Base-by-base conservation (phyloP, 108 stramenopile genomes). In the Skeletonema marinoi region DNA sequence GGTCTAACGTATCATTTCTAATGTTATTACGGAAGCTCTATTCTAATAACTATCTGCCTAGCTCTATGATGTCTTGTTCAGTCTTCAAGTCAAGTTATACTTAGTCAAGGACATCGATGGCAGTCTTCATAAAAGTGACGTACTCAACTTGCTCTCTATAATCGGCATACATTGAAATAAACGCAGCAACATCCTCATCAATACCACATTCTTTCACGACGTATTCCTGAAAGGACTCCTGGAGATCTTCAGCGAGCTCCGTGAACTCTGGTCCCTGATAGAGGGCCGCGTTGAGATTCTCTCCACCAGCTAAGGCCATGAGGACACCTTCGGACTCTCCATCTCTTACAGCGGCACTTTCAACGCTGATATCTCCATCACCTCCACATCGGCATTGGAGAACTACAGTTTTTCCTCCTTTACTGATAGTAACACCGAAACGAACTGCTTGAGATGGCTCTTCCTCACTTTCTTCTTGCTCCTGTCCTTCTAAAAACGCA, bases 241-340 rank as follows among this genome's bases (percentile, higher is more conserved):
- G 90, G 50, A 95, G 68, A 63, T 88, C 88, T 68, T 91, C 90
- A 9, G 88, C 90, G 30, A 94, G 86, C 60, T 94, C 93, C 35
- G 60, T 30, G 58, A 91, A 90, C 51, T 91, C 91, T 21, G 93
- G 93, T 58, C 93, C 93, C 77, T 92, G 87, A 70, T 94, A 92
- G 9, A 54, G 64, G 44, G 80, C 44, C n/a, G 74, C 69, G 39
- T 80, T 82, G 38, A 79, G 31, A 3, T 66, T 73, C 25, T 80
- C 67, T 41, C 71, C 77, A 4, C 48, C 76, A 16, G 78, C 73
- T 16, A 77, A 63, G 25, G 68, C 69, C 41, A 31, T 30, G 58
- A 81, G 59, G 14, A 70, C 71, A 21, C 21, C 42, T 59, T 79
- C 78, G 50, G 59, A 76, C 66, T 82, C 84, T 19, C 87, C 85